phyloP scores from a whole-genome alignment of 2,329 filamentous ascomycete species.

The Tolypocladium tundrense region DNA sequence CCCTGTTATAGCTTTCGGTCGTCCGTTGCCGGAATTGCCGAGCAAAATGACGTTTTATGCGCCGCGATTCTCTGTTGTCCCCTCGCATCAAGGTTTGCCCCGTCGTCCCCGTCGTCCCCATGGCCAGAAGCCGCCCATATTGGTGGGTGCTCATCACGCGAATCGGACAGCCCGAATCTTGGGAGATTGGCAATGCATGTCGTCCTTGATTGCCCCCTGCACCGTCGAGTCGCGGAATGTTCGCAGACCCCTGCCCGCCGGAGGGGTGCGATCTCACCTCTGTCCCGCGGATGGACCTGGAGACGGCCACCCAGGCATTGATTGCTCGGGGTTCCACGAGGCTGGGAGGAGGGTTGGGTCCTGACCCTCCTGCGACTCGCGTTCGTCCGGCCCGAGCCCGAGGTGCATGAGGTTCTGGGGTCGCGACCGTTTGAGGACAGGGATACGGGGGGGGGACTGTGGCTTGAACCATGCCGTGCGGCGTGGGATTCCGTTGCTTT shows the following conservation, averaged over 20 bases:
- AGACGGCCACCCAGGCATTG: background rate
- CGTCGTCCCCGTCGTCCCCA: background rate
- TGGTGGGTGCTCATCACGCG: background rate
- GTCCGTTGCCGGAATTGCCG: background rate
- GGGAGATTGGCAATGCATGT: background rate
- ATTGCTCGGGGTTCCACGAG: background rate
- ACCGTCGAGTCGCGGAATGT: background rate
- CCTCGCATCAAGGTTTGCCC: background rate
- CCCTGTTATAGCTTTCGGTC: background rate
- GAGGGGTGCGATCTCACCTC: background rate
- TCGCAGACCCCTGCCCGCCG: background rate
- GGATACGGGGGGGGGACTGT: background rate
- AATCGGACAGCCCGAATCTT: constrained; percentile 1
- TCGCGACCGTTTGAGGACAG: background rate
- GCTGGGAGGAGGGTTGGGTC: background rate
- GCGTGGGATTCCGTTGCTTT: background rate
- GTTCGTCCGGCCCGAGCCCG: constrained; percentile 3
- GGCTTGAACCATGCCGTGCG: background rate
- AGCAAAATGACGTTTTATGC: background rate
- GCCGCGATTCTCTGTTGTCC: background rate
- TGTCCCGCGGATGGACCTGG: background rate
- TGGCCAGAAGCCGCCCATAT: background rate
- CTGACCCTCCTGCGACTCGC: background rate
- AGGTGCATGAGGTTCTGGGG: background rate
- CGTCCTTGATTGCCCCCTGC: background rate